These are phyloP conservation scores for Tolypocladium endophyticum DNA, from an alignment of 2,329 filamentous ascomycete species.

Conservation along the genomic window DNA sequence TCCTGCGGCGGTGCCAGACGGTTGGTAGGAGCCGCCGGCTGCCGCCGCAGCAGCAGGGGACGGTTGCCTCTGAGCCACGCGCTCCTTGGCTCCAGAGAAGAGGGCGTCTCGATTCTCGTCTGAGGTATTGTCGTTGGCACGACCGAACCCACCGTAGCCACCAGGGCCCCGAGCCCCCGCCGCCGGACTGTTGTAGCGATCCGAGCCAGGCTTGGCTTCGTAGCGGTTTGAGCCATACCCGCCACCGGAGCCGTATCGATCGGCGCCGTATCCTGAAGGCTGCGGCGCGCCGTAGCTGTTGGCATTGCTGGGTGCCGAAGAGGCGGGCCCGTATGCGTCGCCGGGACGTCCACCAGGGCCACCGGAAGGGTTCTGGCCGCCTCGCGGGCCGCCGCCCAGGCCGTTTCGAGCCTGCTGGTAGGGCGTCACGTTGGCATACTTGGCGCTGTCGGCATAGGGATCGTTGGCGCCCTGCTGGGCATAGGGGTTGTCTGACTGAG, in stretches of 20 bases:
- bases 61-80: constrained; percentile 30
- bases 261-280: constrained; percentile 38
- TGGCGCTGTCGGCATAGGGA: constrained; percentile 40
- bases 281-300: constrained; percentile 12
- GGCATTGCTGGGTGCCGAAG: constrained; percentile 5
- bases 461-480: constrained; percentile 40
- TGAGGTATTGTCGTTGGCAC: constrained; percentile 28
- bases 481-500: constrained; percentile 44
- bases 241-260: constrained; percentile 38
- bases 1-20: constrained; percentile 13
- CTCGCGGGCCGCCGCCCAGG: constrained; percentile 17
- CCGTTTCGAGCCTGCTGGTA: constrained; percentile 33
- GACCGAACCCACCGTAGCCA: constrained; percentile 51
- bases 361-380: constrained; percentile 18
- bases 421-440: constrained; percentile 32
- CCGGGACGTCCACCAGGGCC: not conserved
- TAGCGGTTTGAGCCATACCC: constrained; percentile 46
- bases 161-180: constrained; percentile 34
- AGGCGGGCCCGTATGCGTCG: not conserved
- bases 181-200: constrained; percentile 13
- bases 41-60: constrained; percentile 6
- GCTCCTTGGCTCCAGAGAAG: constrained; percentile 45
- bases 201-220: constrained; percentile 21
- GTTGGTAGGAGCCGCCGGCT: constrained; percentile 10
- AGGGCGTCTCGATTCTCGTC: constrained; percentile 52